Evolutionary conservation across 257 asterid species (phyloP), one percentile per base, ranked within the genome.

Genomic region (Nicotiana benthamiana): DNA sequence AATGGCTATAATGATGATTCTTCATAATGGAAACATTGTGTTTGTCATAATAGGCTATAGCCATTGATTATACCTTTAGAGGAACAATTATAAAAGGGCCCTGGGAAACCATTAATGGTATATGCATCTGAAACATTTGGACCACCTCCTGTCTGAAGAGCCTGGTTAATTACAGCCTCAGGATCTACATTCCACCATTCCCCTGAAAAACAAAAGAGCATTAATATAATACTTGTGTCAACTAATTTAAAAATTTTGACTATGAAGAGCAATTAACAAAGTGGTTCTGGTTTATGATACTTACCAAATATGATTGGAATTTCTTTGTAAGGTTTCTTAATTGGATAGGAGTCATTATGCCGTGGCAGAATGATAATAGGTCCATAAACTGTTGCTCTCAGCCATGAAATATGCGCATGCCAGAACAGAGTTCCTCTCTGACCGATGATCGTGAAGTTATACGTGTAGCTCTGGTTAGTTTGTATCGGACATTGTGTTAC

Each of bases 161-260:
- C 89, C 81, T 92, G 97, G 75, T 28, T 81, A 18, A 92, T 89
- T 32, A 92, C 91, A 1, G 92, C 90, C 89, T 89, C 97, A 8
- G 97, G 86, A 65, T 92, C 89, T 7, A 79, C 91, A 72, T 90
- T 92, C 92, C 92, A 92, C 97, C 97, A 92, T 79, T 92, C 97
- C 59, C 97, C 97, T 92, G 82, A 0, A 12, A 3, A 75, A 80
- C 63, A 51, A 83, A 6, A 80, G 43, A 76, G 34, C 13, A 28
- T 63, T 20, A 15, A 34, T 26, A 43, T 20, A 15, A 34, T 26
- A 43, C 22, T 16, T 9, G n/a, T 66, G 16, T 66, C 8, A 32
- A 66, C 52, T 34, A 77, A 64, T 12, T 9, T 40, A 12, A 13
- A 56, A 76, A 30, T 0, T n/a, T 16, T 16, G 48, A 16, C 27